Evolutionary conservation across 768 basidiomycete species (phyloP).

Genomic region (Pholiota molesta): DNA sequence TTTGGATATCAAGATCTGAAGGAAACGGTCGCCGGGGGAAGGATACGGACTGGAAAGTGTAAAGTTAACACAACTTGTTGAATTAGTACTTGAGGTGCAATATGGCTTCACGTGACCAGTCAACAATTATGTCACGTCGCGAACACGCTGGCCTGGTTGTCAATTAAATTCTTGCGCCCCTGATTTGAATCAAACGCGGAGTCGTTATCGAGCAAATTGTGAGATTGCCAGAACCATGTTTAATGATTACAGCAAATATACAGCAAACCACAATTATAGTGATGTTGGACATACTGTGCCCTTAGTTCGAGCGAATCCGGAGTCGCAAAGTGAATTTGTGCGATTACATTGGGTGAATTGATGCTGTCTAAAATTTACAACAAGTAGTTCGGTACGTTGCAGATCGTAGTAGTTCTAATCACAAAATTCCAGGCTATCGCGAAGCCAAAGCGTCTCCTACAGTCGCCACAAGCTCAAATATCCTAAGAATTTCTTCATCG

Average conservation of each 20-base stretch:
- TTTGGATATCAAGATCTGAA: conserved; percentile 17
- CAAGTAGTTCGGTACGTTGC: not conserved
- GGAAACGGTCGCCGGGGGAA: conserved; percentile 10
- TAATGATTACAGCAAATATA: no score
- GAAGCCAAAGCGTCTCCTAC: conserved; percentile 60
- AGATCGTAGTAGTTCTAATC: not conserved
- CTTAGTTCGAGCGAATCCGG: no score
- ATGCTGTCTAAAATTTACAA: no score
- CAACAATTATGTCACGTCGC: conserved; percentile 9
- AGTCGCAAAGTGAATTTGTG: no score
- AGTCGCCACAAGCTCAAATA: conserved; percentile 60
- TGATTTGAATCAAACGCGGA: not conserved
- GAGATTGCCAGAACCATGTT: no score
- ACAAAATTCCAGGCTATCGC: conserved; percentile 21
- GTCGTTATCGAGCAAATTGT: not conserved
- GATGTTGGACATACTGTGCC: not conserved
- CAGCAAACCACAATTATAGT: no score
- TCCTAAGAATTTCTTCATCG: conserved; percentile 55
- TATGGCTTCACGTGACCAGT: conserved; percentile 16
- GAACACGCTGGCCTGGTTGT: not conserved
- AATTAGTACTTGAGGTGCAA: not conserved
- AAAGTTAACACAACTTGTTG: not conserved
- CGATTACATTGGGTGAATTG: no score
- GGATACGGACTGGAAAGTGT: not conserved
- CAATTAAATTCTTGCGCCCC: not conserved